These are phyloP conservation scores for Apiotrichum domesticum DNA, from an alignment of 1,284 basidiomycete species.

Conservation along the genomic window DNA sequence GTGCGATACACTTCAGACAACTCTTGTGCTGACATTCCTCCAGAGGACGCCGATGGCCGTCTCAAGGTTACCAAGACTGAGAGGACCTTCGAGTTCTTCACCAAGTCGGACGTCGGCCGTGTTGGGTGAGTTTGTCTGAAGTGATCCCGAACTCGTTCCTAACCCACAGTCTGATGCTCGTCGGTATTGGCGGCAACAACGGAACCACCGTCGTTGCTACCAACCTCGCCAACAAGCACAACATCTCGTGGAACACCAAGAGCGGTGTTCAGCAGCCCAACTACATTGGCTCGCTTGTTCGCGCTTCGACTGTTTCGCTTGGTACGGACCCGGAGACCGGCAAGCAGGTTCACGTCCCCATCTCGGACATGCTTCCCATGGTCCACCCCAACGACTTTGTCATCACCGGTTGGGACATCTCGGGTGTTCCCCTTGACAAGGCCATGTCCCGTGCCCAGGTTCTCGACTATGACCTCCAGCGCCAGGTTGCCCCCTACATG, in stretches of 20 bases:
- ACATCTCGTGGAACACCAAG: constrained; percentile 94
- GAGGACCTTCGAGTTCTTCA: constrained; percentile 85
- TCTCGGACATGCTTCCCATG: constrained; percentile 93
- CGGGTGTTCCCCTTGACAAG: constrained; percentile 72
- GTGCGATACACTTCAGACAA: background rate
- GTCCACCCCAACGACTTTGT: constrained; percentile 98
- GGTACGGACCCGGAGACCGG: constrained; percentile 75
- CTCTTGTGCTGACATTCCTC: background rate
- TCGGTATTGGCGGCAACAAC: constrained; percentile 96
- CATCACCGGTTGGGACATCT: constrained; percentile 97
- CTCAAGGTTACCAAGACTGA: constrained; percentile 65
- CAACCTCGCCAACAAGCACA: constrained; percentile 91
- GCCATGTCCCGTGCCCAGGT: constrained; percentile 93
- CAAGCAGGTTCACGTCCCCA: constrained; percentile 88
- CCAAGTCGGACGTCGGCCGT: constrained; percentile 76
- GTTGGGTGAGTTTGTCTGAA: constrained; percentile 65
- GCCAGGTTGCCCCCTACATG: constrained; percentile 86
- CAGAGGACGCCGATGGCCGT: constrained; percentile 58
- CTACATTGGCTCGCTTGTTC: constrained; percentile 84
- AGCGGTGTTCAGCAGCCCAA: constrained; percentile 87
- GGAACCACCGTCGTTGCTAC: constrained; percentile 91
- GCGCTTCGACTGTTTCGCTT: constrained; percentile 89
- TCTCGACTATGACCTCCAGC: constrained; percentile 93
- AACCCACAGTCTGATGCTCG: constrained; percentile 76
- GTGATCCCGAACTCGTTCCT: background rate